phyloP scores from a whole-genome alignment of 352 stramenopile genomes.

The Pythium volutum region DNA sequence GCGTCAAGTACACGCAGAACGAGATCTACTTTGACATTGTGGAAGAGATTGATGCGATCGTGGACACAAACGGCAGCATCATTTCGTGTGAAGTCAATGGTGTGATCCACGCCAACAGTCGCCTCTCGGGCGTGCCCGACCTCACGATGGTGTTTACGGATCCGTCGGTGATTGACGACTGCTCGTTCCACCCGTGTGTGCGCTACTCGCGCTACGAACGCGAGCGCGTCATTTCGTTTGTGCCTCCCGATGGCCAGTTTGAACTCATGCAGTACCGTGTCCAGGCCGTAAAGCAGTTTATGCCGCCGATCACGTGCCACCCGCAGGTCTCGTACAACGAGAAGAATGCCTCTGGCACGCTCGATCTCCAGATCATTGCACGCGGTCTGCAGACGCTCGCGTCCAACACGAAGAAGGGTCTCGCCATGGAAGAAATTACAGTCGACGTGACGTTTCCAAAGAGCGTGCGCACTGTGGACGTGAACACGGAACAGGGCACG shows the following conservation, averaged over 20 bases:
- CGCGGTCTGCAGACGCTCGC: constrained; percentile 74
- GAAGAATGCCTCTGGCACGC: constrained; percentile 49
- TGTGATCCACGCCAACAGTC: constrained; percentile 93
- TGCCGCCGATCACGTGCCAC: constrained; percentile 88
- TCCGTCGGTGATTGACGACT: constrained; percentile 96
- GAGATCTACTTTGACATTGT: constrained; percentile 99
- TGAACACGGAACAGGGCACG: constrained; percentile 90
- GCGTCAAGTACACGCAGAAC: constrained; percentile 95
- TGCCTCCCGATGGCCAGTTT: constrained; percentile 97
- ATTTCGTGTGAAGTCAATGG: constrained; percentile 95
- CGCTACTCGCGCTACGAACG: constrained; percentile 95
- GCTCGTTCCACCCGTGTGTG: constrained; percentile 98
- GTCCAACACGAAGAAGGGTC: constrained; percentile 75
- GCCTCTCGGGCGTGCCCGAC: constrained; percentile 96
- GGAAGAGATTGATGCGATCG: constrained; percentile 97
- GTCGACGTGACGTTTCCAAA: constrained; percentile 97
- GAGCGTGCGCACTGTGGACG: constrained; percentile 92
- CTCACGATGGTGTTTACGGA: constrained; percentile 96
- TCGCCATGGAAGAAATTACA: constrained; percentile 90
- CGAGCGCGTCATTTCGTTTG: constrained; percentile 96
- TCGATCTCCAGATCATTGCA: constrained; percentile 74
- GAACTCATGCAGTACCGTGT: constrained; percentile 91
- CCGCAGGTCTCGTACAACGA: constrained; percentile 84
- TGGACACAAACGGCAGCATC: constrained; percentile 89
- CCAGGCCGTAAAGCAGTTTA: constrained; percentile 67